Evolutionary conservation across 2,329 filamentous ascomycete genomes (phyloP), one percentile per base, ranked within the genome.

Genomic region (Ophiostoma pallidulum): DNA sequence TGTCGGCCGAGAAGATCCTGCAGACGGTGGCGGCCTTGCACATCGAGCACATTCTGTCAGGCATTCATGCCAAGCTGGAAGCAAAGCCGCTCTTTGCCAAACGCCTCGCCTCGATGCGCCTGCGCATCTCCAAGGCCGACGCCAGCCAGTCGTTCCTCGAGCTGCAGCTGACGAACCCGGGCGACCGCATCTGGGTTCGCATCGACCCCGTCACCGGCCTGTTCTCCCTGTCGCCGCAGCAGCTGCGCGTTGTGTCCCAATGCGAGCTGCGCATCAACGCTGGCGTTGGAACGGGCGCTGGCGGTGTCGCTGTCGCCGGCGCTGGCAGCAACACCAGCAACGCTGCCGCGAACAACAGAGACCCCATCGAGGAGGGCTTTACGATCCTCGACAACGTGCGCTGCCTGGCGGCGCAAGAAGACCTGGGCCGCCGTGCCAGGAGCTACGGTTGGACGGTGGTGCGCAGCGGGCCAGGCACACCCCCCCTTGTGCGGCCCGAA

Each of bases 201-300:
- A 72, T 96, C 40, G 87, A 94, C 55, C 80, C 84, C 0, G 78
- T 86, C 22, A 89, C 85, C 0, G 92, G 92, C n/a, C 66, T 73
- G 10, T 83, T 89, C 52, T 77, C 80, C 9, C 64, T 95, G 32
- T 77, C 78, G 49, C 85, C 88, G 51, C 75, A 75, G 51, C 75
- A 75, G 43, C 77, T 77, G 3, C 71, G 69, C 49, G 66, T 74
- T 38, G 70, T 74, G 4, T 67, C 70, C 8, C 70, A 77, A 18
- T 71, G 73, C 16, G 86, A 94, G 59, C 68, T 66, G 28, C 75
- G 74, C 29, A 69, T 94, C 47, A 90, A 87, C 60, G 70, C 26
- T 33, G 1, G 12, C 31, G 5, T 10, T 33, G 2, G 29, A 31
- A 28, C 24, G 24, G 36, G 41, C 8, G 12, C 12, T 18, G 12